These are phyloP conservation scores for Silene coronaria DNA, from an alignment of 179 eudicot genomes.

Conservation along the genomic window DNA sequence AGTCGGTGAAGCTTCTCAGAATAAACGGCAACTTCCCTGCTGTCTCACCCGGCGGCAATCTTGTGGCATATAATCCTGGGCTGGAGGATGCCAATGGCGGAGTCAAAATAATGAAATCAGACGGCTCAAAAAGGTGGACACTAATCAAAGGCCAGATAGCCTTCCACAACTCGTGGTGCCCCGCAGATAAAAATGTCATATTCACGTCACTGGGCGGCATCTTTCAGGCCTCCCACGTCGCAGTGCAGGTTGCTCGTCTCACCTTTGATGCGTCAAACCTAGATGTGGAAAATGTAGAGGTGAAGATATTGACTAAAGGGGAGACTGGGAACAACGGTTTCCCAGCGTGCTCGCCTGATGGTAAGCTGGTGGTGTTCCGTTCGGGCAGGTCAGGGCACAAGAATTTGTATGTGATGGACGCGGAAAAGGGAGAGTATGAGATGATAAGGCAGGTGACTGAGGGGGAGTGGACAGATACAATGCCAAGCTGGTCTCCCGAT, in stretches of 20 bases:
- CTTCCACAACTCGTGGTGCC: conserved; percentile 59
- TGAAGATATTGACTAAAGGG: conserved; percentile 52
- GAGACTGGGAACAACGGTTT: conserved; percentile 73
- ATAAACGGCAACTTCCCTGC: conserved; percentile 64
- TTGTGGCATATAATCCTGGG: conserved; percentile 49
- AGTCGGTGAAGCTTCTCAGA: conserved; percentile 40
- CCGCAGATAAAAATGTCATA: conserved; percentile 44
- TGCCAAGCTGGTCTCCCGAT: conserved; percentile 84
- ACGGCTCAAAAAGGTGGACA: conserved; percentile 68
- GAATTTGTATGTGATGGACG: conserved; percentile 63
- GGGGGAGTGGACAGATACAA: conserved; percentile 75
- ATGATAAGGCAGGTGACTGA: conserved; percentile 50
- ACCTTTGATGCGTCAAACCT: conserved; percentile 35
- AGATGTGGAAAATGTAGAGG: conserved; percentile 23
- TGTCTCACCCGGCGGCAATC: conserved; percentile 50
- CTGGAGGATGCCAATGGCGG: conserved; percentile 38
- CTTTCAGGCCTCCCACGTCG: conserved; percentile 43
- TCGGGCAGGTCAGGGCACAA: conserved; percentile 75
- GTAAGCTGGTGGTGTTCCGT: conserved; percentile 55
- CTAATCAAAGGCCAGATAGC: conserved; percentile 43
- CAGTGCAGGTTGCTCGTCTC: conserved; percentile 66
- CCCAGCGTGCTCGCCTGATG: conserved; percentile 80
- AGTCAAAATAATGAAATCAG: conserved; percentile 49
- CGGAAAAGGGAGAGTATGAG: conserved; percentile 52
- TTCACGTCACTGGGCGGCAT: conserved; percentile 66